Evolutionary conservation across 2,329 filamentous ascomycete genomes (phyloP).

Genomic region (Boeremia exigua): DNA sequence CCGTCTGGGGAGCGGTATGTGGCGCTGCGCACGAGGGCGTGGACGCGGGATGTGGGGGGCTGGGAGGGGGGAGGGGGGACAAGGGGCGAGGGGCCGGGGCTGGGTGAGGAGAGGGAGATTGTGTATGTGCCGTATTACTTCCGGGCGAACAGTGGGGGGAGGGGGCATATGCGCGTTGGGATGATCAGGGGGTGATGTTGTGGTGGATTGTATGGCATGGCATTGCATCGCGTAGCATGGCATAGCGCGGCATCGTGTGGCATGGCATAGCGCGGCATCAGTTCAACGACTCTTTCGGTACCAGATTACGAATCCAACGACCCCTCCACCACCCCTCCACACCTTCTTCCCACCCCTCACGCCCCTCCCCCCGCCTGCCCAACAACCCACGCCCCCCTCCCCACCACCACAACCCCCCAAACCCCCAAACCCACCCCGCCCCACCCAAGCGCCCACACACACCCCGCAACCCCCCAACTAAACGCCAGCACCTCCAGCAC

Average conservation of each 20-base stretch:
- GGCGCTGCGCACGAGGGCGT: neutral
- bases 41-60: neutral
- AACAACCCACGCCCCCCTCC: conserved; percentile 1
- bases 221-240: too few species aligned
- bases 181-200: neutral
- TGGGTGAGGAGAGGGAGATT: conserved; percentile 6
- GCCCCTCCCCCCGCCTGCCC: conserved; percentile 1
- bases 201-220: too few species aligned
- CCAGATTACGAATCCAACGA: too few species aligned
- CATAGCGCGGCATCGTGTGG: too few species aligned
- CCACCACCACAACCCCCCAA: conserved; percentile 6
- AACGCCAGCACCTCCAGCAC: conserved; percentile 29
- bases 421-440: conserved; percentile 16
- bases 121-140: conserved; percentile 19
- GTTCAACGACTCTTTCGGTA: too few species aligned
- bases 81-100: neutral
- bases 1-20: conserved; percentile 9
- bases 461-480: conserved; percentile 28
- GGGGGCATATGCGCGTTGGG: conserved; percentile 18
- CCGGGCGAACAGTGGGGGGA: conserved; percentile 13
- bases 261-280: too few species aligned
- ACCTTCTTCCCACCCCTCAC: neutral
- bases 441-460: conserved; percentile 24
- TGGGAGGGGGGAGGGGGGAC: neutral
- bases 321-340: too few species aligned